phyloP scores from a whole-genome alignment of 208 protist genomes.

The Porcisia hertigi region DNA sequence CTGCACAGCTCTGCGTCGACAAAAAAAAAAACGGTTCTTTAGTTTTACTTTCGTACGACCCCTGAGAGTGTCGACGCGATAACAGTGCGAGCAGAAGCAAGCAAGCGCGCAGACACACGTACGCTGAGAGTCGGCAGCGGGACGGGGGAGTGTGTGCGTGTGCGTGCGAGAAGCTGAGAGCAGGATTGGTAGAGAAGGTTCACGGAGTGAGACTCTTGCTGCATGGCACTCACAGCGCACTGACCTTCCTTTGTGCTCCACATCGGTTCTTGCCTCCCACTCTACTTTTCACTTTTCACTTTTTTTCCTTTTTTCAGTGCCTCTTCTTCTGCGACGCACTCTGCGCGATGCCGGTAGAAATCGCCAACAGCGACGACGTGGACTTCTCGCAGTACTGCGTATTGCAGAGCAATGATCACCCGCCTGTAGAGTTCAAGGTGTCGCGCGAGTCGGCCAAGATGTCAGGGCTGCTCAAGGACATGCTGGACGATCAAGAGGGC shows the following conservation, averaged over 20 bases:
- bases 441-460: constrained; percentile 83
- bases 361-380: constrained; percentile 48
- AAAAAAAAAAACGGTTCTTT: no score
- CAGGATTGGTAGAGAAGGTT: neutral
- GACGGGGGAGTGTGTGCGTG: no score
- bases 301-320: neutral
- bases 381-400: constrained; percentile 88
- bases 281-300: neutral
- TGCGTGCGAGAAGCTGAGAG: neutral
- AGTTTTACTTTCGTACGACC: neutral
- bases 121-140: neutral
- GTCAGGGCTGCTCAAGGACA: constrained; percentile 89
- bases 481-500: constrained; percentile 87
- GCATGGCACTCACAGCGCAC: neutral
- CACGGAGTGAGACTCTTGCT: neutral
- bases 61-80: neutral
- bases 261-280: neutral
- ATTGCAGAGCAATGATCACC: constrained; percentile 88
- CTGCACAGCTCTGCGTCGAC: no score
- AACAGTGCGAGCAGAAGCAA: neutral
- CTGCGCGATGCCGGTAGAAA: constrained; percentile 59
- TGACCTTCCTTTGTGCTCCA: neutral
- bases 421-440: constrained; percentile 83
- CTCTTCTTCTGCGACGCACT: neutral
- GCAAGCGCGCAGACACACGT: neutral